These are phyloP conservation scores for Tritrichomonas musculus DNA, from an alignment of 208 protist genomes.

Conservation along the genomic window DNA sequence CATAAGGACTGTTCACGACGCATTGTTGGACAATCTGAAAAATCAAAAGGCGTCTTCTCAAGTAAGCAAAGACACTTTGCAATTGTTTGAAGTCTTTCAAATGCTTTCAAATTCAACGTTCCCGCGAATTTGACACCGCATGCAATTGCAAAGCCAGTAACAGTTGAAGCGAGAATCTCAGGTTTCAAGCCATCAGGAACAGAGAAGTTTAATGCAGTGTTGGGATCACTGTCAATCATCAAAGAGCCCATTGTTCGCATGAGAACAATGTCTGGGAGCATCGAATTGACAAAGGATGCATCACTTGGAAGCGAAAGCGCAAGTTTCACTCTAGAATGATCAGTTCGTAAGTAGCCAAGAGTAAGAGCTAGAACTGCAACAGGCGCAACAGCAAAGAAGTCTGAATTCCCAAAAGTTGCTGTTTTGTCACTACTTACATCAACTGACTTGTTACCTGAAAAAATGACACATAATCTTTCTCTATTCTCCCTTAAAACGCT, in stretches of 20 bases:
- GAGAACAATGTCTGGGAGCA: not conserved
- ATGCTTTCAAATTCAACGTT: not conserved
- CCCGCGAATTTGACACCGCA: conserved; percentile 23
- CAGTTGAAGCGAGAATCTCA: not conserved
- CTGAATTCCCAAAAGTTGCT: conserved; percentile 18
- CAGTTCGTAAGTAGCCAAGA: not conserved
- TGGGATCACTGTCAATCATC: not conserved
- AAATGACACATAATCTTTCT: conserved; percentile 19
- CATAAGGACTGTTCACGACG: not conserved
- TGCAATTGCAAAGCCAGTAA: conserved; percentile 17
- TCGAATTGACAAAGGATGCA: not conserved
- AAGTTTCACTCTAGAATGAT: not conserved
- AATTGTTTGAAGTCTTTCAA: not conserved
- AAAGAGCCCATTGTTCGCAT: not conserved
- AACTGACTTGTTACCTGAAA: not conserved
- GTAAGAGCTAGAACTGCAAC: not conserved
- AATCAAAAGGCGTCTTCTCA: not conserved
- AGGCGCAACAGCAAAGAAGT: conserved; percentile 7
- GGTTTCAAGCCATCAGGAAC: not conserved
- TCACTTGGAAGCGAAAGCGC: not conserved
- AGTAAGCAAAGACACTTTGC: not conserved
- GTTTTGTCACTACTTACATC: conserved; percentile 12
- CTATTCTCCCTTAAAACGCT: not conserved
- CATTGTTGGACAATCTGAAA: not conserved
- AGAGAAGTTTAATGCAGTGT: not conserved